Percentiles rank a stretch among this genome's conserved stretches.
Evolutionary conservation across 176 grass and related monocot genomes (phyloP).

Genomic region (Saccharum spontaneum): DNA sequence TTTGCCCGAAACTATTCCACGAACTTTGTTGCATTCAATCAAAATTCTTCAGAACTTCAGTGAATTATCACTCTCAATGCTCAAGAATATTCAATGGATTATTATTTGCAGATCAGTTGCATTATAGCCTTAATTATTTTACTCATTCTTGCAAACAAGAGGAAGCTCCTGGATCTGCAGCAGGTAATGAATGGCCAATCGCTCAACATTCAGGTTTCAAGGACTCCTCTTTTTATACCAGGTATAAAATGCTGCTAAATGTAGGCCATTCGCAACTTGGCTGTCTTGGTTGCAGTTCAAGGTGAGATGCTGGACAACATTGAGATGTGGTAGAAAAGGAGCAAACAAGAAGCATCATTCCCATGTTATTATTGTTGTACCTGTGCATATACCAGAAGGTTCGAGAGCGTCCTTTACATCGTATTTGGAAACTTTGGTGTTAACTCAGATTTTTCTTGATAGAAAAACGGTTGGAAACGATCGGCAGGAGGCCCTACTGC

Average conservation of each 20-base stretch:
- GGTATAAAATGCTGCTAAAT: background rate
- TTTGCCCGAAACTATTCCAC: background rate
- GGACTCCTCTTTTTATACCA: background rate
- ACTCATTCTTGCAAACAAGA: slow-evolving; percentile 35
- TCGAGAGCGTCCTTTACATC: background rate
- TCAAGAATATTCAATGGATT: background rate
- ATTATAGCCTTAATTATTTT: background rate
- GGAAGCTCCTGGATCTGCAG: slow-evolving; percentile 70
- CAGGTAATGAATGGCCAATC: slow-evolving; percentile 47
- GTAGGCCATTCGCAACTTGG: slow-evolving; percentile 71
- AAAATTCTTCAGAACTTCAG: background rate
- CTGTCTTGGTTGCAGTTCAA: slow-evolving; percentile 68
- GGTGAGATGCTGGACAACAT: slow-evolving; percentile 65
- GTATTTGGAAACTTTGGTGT: background rate
- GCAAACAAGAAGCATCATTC: background rate
- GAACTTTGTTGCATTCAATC: background rate
- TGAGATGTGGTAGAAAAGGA: slow-evolving; percentile 17
- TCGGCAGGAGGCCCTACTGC: background rate
- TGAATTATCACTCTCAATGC: background rate
- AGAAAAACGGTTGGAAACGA: too few relatives aligned
- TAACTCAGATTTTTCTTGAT: background rate
- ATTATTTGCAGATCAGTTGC: slow-evolving; percentile 8
- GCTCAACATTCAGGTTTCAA: background rate
- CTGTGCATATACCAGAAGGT: background rate
- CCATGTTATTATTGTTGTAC: background rate